Base-by-base conservation (phyloP, 768 basidiomycete genomes). In the Mycena capillaripes region DNA sequence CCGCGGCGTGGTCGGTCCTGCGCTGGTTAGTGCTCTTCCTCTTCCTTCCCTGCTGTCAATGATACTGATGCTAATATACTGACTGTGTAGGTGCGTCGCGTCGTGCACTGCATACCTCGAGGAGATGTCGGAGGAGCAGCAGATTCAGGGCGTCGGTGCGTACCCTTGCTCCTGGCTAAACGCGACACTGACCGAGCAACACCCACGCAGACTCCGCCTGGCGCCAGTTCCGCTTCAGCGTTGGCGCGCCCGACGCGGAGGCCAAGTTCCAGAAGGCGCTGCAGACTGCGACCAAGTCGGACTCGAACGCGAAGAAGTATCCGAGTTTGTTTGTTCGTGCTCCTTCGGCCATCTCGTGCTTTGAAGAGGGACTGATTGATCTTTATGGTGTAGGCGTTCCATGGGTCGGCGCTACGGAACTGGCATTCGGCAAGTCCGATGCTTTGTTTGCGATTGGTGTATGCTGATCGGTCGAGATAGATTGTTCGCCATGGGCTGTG, bases 401-500 rank as follows among this genome's bases (percentile, higher is more conserved):
- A 93, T 78, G 92, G 91, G 1, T 91, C 90, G 3, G 84, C 89
- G 1, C 75, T 90, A 30, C 84, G 79, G 69, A 93, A 93, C 71
- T 93, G 92, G 92, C 92, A 93, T 78, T 91, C 91, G 29, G 92
- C 91, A 79, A 34, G 85, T 64, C 19, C 29, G 16, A 25, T 60
- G 29, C 30, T 48, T 36, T 29, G 23, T 36, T n/a, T n/a, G n/a
- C n/a, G 36, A 60, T 12, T 14, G 14, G 29, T 32, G n/a, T 27
- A 32, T 57, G 38, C 42, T 70, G 36, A 55, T 46, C 56, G 21
- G 59, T 25, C 12, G n/a, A 19, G 27, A 11, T 69, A 92, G 91
- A 92, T 93, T 68, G 89, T 94, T 56, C 88, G 92, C 19, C 90
- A 93, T 77, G 93, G 93, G 2, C 82, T 94, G 9, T 93, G 92